Base-by-base conservation (phyloP, 495 filamentous ascomycete genomes). In the Talaromyces thailandensis region DNA sequence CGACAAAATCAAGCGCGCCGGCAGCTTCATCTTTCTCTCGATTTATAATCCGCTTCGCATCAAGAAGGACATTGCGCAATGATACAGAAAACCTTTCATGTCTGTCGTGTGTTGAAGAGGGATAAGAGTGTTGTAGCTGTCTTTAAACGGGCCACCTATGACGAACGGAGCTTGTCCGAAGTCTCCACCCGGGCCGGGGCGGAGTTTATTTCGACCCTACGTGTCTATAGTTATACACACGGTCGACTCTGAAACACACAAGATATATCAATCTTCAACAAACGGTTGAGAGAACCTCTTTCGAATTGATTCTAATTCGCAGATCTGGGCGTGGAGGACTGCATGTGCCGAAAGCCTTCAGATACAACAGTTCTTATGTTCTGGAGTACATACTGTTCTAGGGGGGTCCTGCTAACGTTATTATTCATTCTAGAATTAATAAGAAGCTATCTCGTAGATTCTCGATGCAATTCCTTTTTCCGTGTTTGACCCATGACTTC, bases 1-100 rank as follows among this genome's bases (percentile, higher is more conserved):
- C 29, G 77, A 72, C 61, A 79, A 61, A 61, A 78, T 65, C 40
- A 64, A 68, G 65, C 71, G 69, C 63, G 73, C 64, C 66, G 68
- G 68, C 50, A 70, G 58, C 66, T 72, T 80, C 77, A 80, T 80
- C 26, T 61, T 61, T 61, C 59, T 61, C 43, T 55, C 12, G 35
- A 5, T 9, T 32, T 52, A 52, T 1, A 32, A 24, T 25, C 24
- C n/a, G 35, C 26, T 57, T 16, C 14, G 16, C 64, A 62, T 70
- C 26, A 50, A 52, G 43, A 50, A 51, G 59, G 24, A 69, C 77
- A 79, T 79, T 68, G 72, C 75, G 76, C 43, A 24, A 51, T 40
- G 14, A 52, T 14, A 25, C 18, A 48, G 43, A 35, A 24, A 29
- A 7, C 45, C 16, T 11, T 6, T 51, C 43, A 31, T 51, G 9